Evolutionary conservation across 225 moss, liverwort and hornwort genomes (phyloP), one percentile per base, ranked within the genome.

Genomic region (Neckera pumila): DNA sequence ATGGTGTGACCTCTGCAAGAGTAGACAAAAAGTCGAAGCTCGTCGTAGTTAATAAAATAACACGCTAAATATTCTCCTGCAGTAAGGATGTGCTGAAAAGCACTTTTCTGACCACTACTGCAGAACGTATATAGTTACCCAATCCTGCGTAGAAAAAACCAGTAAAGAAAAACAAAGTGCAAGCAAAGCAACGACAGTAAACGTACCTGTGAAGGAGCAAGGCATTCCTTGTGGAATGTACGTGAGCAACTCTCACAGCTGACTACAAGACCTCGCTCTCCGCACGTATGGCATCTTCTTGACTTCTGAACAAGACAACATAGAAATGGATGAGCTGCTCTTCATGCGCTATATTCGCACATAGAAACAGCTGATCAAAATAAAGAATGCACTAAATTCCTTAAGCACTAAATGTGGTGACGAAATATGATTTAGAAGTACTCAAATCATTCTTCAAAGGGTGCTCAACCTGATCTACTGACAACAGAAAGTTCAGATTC

Each of bases 221-320:
- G 87, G 84, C 98, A 98, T 83, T 97, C 96, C 90, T 92, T 95
- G 88, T 97, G 96, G 79, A 92, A 98, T 82, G 91, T 91, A 81
- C 91, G 90, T 65, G 95, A 91, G 88, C 96, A 98, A 70, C 88
- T 89, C 86, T 93, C 96, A 95, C 98, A 98, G 76, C 89, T 90
- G 83, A 97, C 91, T 69, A 95, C 93, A 79, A 88, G 85, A 45
- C 96, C 98, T 77, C 90, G 88, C 91, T 96, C 92, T 80, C 93
- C 93, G 90, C 98, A 98, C 36, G 93, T 89, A 81, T 95, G 92
- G 86, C 98, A 98, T 86, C 92, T 94, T 82, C 92, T 93, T 62
- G 94, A 92, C 87, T 93, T 95, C 96, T 94, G 93, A 64, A 86
- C 61, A 88, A 82, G 26, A 71, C n/a, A 75, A 75, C 75, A 58